Conservation (phyloP, 352 stramenopile genomes). For the Globisporangium middletonii region DNA sequence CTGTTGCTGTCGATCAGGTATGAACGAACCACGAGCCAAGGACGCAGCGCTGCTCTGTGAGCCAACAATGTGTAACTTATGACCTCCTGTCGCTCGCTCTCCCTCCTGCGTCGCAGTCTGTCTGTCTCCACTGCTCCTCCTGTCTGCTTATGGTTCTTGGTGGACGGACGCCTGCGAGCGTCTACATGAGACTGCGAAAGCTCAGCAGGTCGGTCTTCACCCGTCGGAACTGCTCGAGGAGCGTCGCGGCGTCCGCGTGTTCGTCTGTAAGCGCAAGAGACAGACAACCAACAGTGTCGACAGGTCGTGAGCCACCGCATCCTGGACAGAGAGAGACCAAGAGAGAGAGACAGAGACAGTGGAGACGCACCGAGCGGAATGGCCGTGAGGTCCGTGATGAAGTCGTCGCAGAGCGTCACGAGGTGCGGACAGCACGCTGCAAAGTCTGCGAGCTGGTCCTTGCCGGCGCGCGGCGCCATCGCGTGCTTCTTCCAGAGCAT, state of each 20-base stretch:
- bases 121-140: background rate
- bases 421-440: conserved; percentile 71
- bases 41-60: background rate
- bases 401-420: conserved; percentile 70
- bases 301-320: background rate
- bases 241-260: conserved; percentile 37
- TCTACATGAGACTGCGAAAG: conserved; percentile 66
- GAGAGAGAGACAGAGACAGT: conserved; percentile 1
- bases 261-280: conserved; percentile 39
- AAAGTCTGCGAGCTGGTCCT: conserved; percentile 68
- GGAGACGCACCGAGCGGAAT: conserved; percentile 61
- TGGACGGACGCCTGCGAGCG: no score
- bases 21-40: no score
- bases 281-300: conserved; percentile 8
- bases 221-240: conserved; percentile 71
- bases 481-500: conserved; percentile 79
- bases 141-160: no score
- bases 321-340: background rate
- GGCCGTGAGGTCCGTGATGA: conserved; percentile 76
- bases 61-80: conserved; percentile 60
- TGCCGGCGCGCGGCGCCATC: conserved; percentile 59
- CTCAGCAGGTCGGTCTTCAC: conserved; percentile 68
- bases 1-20: background rate
- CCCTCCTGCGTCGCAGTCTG: background rate
- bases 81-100: background rate